A percentile compares a stretch with the other conserved stretches of the same genome.
Conservation (phyloP, 2,329 filamentous ascomycete genomes). For the Ophiostoma ulmi region DNA sequence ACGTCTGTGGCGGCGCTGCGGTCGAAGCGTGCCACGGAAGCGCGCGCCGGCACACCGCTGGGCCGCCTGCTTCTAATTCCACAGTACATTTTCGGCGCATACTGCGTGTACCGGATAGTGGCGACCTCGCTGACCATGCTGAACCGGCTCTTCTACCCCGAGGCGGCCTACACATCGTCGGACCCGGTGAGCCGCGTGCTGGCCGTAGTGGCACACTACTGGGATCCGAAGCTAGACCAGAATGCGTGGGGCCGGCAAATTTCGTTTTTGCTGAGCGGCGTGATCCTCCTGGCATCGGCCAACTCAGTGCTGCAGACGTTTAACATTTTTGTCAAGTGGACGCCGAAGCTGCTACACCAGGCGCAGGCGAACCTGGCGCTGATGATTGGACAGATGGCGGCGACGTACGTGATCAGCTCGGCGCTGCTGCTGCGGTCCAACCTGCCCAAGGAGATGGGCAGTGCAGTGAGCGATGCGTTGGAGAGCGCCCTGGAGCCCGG, state of each 20-base stretch:
- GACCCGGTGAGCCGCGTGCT: constrained; percentile 83
- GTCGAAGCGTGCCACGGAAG: constrained; percentile 57
- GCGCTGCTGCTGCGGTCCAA: constrained; percentile 73
- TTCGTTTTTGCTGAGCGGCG: constrained; percentile 74
- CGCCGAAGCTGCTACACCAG: constrained; percentile 65
- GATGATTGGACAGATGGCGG: constrained; percentile 72
- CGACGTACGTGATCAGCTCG: constrained; percentile 79
- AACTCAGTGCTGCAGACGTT: constrained; percentile 82
- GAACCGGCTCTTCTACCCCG: constrained; percentile 50
- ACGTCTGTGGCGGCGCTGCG: constrained; percentile 61
- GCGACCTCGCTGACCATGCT: constrained; percentile 65
- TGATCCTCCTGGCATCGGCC: constrained; percentile 76
- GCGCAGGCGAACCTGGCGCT: constrained; percentile 74
- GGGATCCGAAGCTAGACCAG: constrained; percentile 77
- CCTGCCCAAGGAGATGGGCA: constrained; percentile 69
- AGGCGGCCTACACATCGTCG: constrained; percentile 57
- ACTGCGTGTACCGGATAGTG: constrained; percentile 77
- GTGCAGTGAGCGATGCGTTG: constrained; percentile 70
- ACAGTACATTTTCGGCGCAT: constrained; percentile 67
- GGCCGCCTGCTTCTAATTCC: constrained; percentile 60
- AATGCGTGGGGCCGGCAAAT: constrained; percentile 80
- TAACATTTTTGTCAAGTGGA: constrained; percentile 70
- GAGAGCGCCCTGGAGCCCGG: constrained; percentile 67
- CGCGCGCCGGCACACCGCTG: constrained; percentile 60
- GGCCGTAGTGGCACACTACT: constrained; percentile 73